A percentile compares a stretch with the other conserved stretches of the same genome.
Evolutionary conservation across 306 rosid species (phyloP).

Genomic region (Cicer chorassanicum): DNA sequence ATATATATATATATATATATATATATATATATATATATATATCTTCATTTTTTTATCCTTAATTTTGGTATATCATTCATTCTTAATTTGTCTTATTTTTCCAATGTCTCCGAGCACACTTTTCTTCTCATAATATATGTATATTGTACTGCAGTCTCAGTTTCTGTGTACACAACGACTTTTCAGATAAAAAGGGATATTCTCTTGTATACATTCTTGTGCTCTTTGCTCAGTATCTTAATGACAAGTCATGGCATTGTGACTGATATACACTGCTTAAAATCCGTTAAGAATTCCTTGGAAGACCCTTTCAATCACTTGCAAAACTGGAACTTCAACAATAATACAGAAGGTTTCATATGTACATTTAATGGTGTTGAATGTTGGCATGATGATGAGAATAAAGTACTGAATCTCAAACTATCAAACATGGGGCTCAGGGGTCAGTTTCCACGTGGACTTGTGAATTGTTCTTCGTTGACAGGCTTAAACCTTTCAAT

Average conservation of each 20-base stretch:
- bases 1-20: too few relatives aligned
- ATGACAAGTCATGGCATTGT: not conserved
- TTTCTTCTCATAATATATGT: too few relatives aligned
- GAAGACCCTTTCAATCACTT: conserved; percentile 29
- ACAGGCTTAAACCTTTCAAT: not conserved
- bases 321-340: conserved; percentile 20
- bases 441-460: conserved; percentile 39
- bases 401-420: not conserved
- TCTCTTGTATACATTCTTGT: not conserved
- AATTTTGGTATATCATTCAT: too few relatives aligned
- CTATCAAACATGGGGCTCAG: conserved; percentile 24
- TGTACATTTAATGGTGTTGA: conserved; percentile 10
- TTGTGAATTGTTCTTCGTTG: not conserved
- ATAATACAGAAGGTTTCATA: not conserved
- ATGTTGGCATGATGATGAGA: conserved; percentile 38
- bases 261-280: conserved; percentile 14
- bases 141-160: not conserved
- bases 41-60: too few relatives aligned
- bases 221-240: not conserved
- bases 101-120: too few relatives aligned
- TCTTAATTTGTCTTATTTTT: too few relatives aligned
- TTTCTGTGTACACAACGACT: not conserved
- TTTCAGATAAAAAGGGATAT: not conserved
- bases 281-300: conserved; percentile 26
- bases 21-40: too few relatives aligned